Evolutionary conservation across 371 early-diverging fungal genomes (phyloP).

Genomic region (Batkoa obscura): DNA sequence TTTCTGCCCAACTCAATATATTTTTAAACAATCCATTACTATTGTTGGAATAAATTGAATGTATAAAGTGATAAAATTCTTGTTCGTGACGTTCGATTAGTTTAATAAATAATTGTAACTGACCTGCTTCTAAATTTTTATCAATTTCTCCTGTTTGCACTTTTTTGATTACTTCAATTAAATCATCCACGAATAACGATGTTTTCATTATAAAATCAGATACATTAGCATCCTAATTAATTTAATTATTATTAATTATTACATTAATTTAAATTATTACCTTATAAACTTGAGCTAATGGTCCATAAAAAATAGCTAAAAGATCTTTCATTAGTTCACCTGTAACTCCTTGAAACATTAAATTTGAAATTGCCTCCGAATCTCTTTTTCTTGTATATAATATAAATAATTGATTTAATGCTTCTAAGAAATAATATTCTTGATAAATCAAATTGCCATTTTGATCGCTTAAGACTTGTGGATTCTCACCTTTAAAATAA

Average conservation of each 20-base stretch:
- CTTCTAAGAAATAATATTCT: conserved; percentile 6
- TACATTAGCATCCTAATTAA: conserved; percentile 27
- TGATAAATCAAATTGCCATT: not conserved
- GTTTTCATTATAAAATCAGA: conserved; percentile 33
- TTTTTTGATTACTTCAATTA: conserved; percentile 27
- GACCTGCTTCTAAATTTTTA: not conserved
- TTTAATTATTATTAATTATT: not conserved
- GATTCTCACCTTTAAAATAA: conserved; percentile 20
- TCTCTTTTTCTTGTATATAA: conserved; percentile 13
- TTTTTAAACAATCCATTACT: conserved; percentile 16
- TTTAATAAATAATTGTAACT: conserved; percentile 9
- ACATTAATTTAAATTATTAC: not conserved
- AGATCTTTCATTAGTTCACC: conserved; percentile 38
- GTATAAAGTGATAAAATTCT: conserved; percentile 34
- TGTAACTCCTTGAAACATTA: conserved; percentile 39
- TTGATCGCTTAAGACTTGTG: not conserved
- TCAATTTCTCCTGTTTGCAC: conserved; percentile 14
- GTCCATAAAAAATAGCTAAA: conserved; percentile 40
- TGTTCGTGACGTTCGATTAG: conserved; percentile 30
- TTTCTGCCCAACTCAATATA: conserved; percentile 19
- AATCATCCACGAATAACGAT: conserved; percentile 29
- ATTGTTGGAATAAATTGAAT: conserved; percentile 32
- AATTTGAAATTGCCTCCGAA: conserved; percentile 26
- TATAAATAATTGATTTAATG: conserved; percentile 10
- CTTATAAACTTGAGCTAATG: conserved; percentile 39